A percentile compares a stretch with the other conserved stretches of the same genome.
Conservation (phyloP, 1,284 basidiomycete species). For the Heterobasidion occidentale region DNA sequence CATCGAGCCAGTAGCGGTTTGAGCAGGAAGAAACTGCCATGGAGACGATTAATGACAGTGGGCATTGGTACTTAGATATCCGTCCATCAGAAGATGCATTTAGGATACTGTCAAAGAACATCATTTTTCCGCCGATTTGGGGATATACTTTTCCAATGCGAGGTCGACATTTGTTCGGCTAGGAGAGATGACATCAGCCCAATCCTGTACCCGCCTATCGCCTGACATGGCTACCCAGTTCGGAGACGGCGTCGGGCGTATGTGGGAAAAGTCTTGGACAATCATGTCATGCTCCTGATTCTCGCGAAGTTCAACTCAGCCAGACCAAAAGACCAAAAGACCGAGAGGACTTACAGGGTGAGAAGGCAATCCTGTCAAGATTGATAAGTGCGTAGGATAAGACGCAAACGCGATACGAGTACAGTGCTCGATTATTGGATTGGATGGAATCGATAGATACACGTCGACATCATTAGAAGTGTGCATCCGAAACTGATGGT, state of each 20-base stretch:
- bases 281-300: constrained; percentile 25
- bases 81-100: too few species aligned
- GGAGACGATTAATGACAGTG: too few species aligned
- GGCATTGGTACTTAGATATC: too few species aligned
- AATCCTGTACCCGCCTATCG: constrained; percentile 4
- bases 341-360: not conserved
- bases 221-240: constrained; percentile 46
- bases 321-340: not conserved
- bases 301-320: too few species aligned
- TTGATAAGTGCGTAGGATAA: constrained; percentile 35
- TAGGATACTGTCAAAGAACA: too few species aligned
- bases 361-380: not conserved
- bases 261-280: constrained; percentile 80
- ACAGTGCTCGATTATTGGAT: constrained; percentile 74
- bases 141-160: not conserved
- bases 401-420: constrained; percentile 45
- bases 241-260: constrained; percentile 63
- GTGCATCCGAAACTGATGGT: constrained; percentile 77
- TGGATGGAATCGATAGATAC: constrained; percentile 55
- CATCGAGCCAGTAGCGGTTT: too few species aligned
- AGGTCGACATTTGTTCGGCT: not conserved
- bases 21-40: too few species aligned
- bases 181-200: not conserved
- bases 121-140: not conserved
- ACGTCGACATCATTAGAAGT: constrained; percentile 51